Evolutionary conservation across 345 rosid genomes (phyloP), one percentile per base, ranked within the genome.

Genomic region (Arabis hirsuta): DNA sequence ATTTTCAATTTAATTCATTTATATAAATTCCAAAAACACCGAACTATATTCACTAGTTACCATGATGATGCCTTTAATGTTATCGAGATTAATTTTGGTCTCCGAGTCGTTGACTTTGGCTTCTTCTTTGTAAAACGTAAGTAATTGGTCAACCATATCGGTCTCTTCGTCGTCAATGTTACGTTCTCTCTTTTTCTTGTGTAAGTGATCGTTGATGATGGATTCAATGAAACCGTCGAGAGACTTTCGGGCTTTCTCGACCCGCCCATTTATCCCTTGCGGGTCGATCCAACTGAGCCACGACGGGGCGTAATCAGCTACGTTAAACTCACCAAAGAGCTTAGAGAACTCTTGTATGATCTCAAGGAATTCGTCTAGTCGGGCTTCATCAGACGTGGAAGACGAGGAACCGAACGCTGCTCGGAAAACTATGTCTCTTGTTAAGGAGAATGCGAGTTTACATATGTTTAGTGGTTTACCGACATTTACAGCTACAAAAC

Each of bases 1-100:
- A 31, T 4, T 1, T 4, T 31, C 3, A 32, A 5, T 32, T 32
- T 5, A 32, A 4, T 29, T 29, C 32, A 4, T 29, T 29, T 29
- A 29, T 3, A 29, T 29, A 29, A 29, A 29, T 5, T 27, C 14
- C 19, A 1, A 6, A 43, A 26, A 45, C 0, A 47, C 22, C 4
- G 14, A 7, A 43, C 8, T 4, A 14, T 38, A 42, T 14, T 10
- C 6, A 6, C 16, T 39, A 7, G 19, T 22, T 85, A 90, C 97
- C 98, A 93, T 87, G 82, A 93, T 90, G 42, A 93, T 82, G 59
- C 91, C 97, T 72, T 92, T 92, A 66, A 92, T 87, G 81, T 87
- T 83, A 27, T 86, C 84, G 32, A 90, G 82, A n/a, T 67, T 83
- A 66, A 90, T 76, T 20, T 85, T 73, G 47, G 84, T 76, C 43